These are phyloP conservation scores for Backusella tarrabulga DNA, from an alignment of 192 early-diverging fungal species.

Conservation along the genomic window DNA sequence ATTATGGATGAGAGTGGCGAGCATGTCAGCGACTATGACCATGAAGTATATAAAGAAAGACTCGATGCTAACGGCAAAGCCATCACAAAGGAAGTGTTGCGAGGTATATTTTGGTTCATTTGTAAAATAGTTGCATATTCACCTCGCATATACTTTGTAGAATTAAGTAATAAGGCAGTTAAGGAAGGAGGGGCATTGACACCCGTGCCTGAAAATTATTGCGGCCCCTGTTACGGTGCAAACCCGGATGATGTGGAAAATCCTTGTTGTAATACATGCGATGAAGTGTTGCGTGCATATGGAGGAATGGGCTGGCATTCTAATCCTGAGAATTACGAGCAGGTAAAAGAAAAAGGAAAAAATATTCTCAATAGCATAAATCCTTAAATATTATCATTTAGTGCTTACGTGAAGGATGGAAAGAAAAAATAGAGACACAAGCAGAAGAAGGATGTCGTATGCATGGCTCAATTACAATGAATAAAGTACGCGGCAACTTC, in stretches of 20 bases:
- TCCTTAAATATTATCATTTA: not conserved
- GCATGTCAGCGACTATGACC: slow-evolving; percentile 72
- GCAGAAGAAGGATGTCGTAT: slow-evolving; percentile 87
- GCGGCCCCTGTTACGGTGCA: slow-evolving; percentile 86
- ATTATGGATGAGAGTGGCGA: slow-evolving; percentile 95
- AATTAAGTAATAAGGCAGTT: slow-evolving; percentile 45
- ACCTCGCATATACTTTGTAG: slow-evolving; percentile 26
- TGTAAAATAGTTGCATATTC: not conserved
- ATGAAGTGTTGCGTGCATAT: slow-evolving; percentile 84
- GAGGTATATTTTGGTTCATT: slow-evolving; percentile 37
- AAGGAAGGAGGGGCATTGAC: slow-evolving; percentile 11
- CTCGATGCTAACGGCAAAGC: slow-evolving; percentile 65
- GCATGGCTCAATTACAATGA: slow-evolving; percentile 75
- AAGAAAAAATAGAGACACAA: slow-evolving; percentile 67
- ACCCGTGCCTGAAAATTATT: slow-evolving; percentile 47
- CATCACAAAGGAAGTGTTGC: slow-evolving; percentile 56
- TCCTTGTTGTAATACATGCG: slow-evolving; percentile 91
- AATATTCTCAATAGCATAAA: not conserved
- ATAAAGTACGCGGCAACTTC: slow-evolving; percentile 90
- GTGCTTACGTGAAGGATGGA: slow-evolving; percentile 84
- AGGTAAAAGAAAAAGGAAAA: slow-evolving; percentile 29
- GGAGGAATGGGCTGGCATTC: slow-evolving; percentile 79
- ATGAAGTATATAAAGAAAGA: slow-evolving; percentile 77
- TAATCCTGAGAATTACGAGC: slow-evolving; percentile 74
- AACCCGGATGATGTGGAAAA: slow-evolving; percentile 40